Base-by-base conservation (phyloP, 345 rosid species). In the Rhizophora apiculata region DNA sequence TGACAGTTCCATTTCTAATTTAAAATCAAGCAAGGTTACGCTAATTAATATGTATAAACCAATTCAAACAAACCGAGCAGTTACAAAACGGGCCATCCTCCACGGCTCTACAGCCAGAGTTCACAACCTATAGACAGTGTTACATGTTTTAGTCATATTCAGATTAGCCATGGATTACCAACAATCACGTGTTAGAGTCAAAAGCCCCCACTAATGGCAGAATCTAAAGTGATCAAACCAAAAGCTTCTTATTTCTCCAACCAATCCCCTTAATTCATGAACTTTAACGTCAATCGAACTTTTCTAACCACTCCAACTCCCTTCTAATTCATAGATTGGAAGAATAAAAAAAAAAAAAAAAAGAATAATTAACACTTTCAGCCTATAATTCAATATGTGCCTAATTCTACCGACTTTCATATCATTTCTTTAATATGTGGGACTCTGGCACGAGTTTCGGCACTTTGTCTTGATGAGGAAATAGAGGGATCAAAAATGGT, bases 221-320 rank as follows among this genome's bases (percentile, higher is more conserved):
- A 43, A 43, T 43, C 3, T 43, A 43, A 65, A 59, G 63, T 63
- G 8, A 68, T 53, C 34, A 53, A 27, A 22, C 63, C 57, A 19
- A 36, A 43, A 43, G 3, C 4, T 43, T 43, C 49, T 8, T 63
- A 39, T 43, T 63, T 66, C 60, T 57, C 66, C 57, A 29, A 64
- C 55, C 59, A 36, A 64, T 54, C 49, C 8, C 55, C 52, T 15
- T 20, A 48, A 13, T 52, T 51, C 49, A 43, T 46, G 31, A 60
- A 43, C 29, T 32, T 27, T 13, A 30, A 57, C 48, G 10, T 72
- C 73, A 59, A 43, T 36, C 18, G 5, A 65, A 77, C 70, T 56
- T 51, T 57, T 6, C 54, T 36, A 72, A 63, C 75, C 68, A 78
- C 73, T 69, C 74, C 70, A 68, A 58, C 58, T 72, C 36, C 59